Evolutionary conservation across 345 rosid species (phyloP).

Genomic region (Laguncularia racemosa): DNA sequence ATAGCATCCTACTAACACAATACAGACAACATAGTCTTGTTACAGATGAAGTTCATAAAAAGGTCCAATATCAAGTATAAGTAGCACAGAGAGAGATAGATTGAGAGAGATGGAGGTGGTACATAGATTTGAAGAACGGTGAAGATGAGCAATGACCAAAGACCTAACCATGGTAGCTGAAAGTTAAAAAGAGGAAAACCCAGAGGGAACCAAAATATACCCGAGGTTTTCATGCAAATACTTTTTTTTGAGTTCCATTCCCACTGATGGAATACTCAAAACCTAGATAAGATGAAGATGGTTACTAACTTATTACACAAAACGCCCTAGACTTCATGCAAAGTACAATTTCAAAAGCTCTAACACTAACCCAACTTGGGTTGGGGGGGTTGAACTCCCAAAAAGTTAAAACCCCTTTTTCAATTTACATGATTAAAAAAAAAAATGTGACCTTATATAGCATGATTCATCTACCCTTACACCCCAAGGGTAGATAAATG

Average conservation of each 20-base stretch:
- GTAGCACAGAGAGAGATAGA: too few relatives aligned
- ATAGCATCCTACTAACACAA: too few relatives aligned
- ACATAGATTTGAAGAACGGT: too few relatives aligned
- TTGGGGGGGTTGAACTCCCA: conserved; percentile 45
- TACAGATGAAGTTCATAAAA: too few relatives aligned
- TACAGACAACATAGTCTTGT: too few relatives aligned
- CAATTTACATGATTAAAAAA: conserved; percentile 18
- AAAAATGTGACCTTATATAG: not conserved
- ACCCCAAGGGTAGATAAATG: conserved; percentile 29
- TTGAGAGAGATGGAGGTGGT: too few relatives aligned
- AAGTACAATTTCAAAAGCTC: conserved; percentile 12
- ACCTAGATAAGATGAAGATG: not conserved
- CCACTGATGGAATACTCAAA: conserved; percentile 47
- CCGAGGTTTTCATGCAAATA: conserved; percentile 70
- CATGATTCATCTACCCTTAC: conserved; percentile 34
- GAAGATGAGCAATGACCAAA: conserved; percentile 8
- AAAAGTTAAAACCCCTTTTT: conserved; percentile 52
- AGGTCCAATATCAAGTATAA: too few relatives aligned
- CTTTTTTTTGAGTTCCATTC: conserved; percentile 48
- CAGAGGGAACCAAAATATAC: conserved; percentile 80
- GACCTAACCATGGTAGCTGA: conserved; percentile 88
- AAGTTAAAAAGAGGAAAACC: conserved; percentile 41
- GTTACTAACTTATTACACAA: conserved; percentile 24
- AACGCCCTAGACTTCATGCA: conserved; percentile 5
- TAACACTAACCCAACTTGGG: not conserved